A percentile compares a stretch with the other conserved stretches of the same genome.
These are phyloP conservation scores for Huntiella moniliformis DNA, from an alignment of 2,329 filamentous ascomycete species.

Conservation along the genomic window DNA sequence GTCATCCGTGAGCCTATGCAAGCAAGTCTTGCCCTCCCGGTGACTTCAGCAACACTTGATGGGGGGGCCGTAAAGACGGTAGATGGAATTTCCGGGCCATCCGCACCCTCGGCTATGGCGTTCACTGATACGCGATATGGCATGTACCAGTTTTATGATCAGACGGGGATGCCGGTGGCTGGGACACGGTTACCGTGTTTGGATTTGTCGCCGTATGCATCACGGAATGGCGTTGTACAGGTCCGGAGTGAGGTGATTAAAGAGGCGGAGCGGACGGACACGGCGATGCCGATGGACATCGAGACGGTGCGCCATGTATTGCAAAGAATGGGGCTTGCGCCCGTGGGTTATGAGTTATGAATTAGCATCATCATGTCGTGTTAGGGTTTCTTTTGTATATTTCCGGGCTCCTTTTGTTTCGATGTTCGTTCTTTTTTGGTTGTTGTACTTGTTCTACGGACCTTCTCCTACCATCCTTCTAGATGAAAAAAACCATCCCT, in stretches of 20 bases:
- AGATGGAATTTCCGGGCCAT: no score
- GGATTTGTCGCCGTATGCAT: not conserved
- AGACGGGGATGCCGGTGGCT: not conserved
- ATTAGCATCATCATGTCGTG: not conserved
- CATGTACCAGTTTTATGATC: not conserved
- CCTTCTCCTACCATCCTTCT: no score
- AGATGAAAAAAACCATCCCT: no score
- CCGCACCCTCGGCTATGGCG: not conserved
- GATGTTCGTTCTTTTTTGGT: not conserved
- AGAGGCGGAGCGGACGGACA: not conserved
- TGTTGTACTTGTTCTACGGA: not conserved
- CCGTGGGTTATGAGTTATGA: not conserved
- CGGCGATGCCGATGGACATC: not conserved
- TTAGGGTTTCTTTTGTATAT: no score
- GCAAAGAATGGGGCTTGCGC: not conserved
- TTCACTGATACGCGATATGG: not conserved
- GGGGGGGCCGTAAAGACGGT: no score
- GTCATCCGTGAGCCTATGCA: conserved; percentile 2
- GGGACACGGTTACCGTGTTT: not conserved
- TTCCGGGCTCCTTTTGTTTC: not conserved
- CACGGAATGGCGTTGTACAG: not conserved
- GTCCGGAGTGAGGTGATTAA: not conserved
- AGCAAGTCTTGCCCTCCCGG: not conserved
- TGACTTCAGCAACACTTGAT: not conserved
- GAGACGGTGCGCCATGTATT: not conserved